A percentile compares a stretch with the other conserved stretches of the same genome.
Evolutionary conservation across 192 early-diverging fungal genomes (phyloP).

Genomic region (Coemansia sp.): DNA sequence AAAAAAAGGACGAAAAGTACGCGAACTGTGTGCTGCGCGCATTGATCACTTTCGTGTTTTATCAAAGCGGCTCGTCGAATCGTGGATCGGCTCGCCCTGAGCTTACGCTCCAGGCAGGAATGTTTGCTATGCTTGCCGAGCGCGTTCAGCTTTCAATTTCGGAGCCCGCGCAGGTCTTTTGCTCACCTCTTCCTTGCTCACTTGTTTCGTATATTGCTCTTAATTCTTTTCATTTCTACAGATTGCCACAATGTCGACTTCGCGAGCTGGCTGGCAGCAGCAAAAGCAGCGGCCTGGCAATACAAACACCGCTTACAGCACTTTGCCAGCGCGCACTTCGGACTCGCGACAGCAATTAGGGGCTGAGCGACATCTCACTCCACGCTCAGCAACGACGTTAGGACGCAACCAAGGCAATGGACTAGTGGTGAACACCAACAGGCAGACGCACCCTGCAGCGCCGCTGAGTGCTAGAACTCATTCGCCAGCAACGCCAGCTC

Average conservation of each 20-base stretch:
- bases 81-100: background rate
- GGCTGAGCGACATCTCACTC: background rate
- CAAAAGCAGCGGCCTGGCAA: background rate
- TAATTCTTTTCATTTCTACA: background rate
- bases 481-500: background rate
- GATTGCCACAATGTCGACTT: conserved; percentile 3
- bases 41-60: background rate
- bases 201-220: background rate
- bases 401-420: background rate
- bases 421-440: background rate
- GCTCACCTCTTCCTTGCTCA: background rate
- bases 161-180: background rate
- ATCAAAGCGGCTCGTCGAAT: background rate
- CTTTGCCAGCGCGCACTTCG: background rate
- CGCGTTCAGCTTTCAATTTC: background rate
- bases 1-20: background rate
- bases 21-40: background rate
- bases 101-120: background rate
- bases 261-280: conserved; percentile 2
- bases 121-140: background rate
- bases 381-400: background rate
- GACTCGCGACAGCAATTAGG: conserved; percentile 1
- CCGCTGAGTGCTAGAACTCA: background rate
- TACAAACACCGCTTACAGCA: background rate
- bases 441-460: background rate